Percentiles rank a stretch among this genome's conserved stretches.
These are phyloP conservation scores for Leptodontidium sp. DNA, from an alignment of 2,329 filamentous ascomycete species.

Conservation along the genomic window DNA sequence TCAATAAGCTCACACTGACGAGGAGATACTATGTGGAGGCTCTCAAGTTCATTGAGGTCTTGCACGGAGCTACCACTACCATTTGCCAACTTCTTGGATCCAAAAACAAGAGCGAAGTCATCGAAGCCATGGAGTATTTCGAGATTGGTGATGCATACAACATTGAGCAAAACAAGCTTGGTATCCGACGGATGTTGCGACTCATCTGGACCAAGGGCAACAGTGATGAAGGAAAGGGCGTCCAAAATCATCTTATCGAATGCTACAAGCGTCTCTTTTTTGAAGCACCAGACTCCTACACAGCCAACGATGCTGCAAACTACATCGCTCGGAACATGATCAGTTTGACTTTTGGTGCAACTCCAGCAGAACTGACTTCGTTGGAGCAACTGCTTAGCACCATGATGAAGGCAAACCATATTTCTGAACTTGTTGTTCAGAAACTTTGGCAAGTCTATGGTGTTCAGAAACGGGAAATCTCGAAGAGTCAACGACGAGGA, in stretches of 20 bases:
- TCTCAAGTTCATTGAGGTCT: slow-evolving; percentile 88
- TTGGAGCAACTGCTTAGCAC: slow-evolving; percentile 93
- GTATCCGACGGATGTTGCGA: slow-evolving; percentile 93
- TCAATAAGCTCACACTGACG: slow-evolving; percentile 87
- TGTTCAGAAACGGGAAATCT: slow-evolving; percentile 92
- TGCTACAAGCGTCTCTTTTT: slow-evolving; percentile 97
- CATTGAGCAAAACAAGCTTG: slow-evolving; percentile 89
- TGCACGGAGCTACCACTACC: slow-evolving; percentile 81
- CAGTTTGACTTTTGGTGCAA: slow-evolving; percentile 94
- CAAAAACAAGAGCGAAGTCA: slow-evolving; percentile 97
- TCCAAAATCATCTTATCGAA: slow-evolving; percentile 95
- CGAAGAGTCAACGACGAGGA: slow-evolving; percentile 86
- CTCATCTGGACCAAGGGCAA: slow-evolving; percentile 99
- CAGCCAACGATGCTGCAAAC: slow-evolving; percentile 87
- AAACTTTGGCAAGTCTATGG: slow-evolving; percentile 99
- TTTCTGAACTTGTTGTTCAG: slow-evolving; percentile 84
- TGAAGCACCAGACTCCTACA: slow-evolving; percentile 89
- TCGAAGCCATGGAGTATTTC: slow-evolving; percentile 99
- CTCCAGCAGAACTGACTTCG: slow-evolving; percentile 92
- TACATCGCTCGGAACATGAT: slow-evolving; percentile 99
- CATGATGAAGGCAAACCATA: slow-evolving; percentile 94
- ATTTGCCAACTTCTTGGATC: slow-evolving; percentile 91
- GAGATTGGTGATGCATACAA: slow-evolving; percentile 96
- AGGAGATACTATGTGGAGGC: slow-evolving; percentile 94
- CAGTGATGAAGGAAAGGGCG: slow-evolving; percentile 97